Evolutionary conservation across 352 stramenopile species (phyloP).

Genomic region (Globisporangium viniferum): DNA sequence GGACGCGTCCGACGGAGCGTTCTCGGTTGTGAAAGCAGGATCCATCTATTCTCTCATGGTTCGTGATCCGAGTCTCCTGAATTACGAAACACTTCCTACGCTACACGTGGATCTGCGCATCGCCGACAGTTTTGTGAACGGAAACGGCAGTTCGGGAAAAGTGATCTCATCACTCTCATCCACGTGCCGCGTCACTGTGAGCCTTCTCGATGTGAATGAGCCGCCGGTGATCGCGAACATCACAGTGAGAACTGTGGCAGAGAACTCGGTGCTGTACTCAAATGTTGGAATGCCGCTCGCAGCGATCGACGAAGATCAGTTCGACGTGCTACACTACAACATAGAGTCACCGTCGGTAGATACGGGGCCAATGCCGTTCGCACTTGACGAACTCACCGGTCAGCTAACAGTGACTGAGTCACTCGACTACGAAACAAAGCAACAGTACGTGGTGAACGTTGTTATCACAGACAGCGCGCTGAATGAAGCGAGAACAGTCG

Average conservation of each 20-base stretch:
- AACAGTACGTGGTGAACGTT: conserved; percentile 25
- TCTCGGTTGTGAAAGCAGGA: neutral
- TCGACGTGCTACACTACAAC: conserved; percentile 1
- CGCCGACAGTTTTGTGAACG: conserved; percentile 11
- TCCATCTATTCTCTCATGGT: neutral
- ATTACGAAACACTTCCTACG: conserved; percentile 2
- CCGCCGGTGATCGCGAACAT: conserved; percentile 27
- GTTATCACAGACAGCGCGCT: conserved; percentile 8
- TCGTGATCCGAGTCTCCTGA: neutral
- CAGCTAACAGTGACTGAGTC: conserved; percentile 27
- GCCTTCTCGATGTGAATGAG: conserved; percentile 48
- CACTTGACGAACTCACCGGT: conserved; percentile 31
- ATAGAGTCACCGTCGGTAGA: neutral
- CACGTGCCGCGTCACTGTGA: conserved; percentile 29
- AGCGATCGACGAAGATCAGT: conserved; percentile 6
- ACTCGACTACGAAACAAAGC: conserved; percentile 33
- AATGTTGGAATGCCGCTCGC: conserved; percentile 6
- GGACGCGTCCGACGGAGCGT: conserved; percentile 12
- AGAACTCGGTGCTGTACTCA: conserved; percentile 30
- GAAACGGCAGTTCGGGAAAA: neutral
- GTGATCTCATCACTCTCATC: conserved; percentile 38
- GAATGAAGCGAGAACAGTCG: conserved; percentile 12
- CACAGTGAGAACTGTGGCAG: conserved; percentile 23
- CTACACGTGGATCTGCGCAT: conserved; percentile 10
- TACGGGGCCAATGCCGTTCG: conserved; percentile 24